These are phyloP conservation scores for Purpureocillium lavendulum DNA, from an alignment of 2,329 filamentous ascomycete species.

Conservation along the genomic window DNA sequence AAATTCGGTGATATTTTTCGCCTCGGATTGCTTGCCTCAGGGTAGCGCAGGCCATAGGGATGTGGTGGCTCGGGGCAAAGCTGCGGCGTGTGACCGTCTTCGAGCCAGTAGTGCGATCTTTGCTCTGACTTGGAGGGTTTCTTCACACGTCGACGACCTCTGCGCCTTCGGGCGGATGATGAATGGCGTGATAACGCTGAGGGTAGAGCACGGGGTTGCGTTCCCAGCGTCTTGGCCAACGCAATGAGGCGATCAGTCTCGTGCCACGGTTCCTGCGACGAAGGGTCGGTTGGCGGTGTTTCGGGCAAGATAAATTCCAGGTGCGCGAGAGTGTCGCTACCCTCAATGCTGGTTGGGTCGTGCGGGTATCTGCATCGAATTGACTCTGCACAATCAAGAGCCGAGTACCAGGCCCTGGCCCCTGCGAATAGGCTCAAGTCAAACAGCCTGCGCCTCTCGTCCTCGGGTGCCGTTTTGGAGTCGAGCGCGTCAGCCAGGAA, in stretches of 20 bases:
- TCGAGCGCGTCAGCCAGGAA: slow-evolving; percentile 23
- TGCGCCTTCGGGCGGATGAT: too few species aligned
- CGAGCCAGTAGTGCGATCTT: slow-evolving; percentile 1
- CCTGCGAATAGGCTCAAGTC: slow-evolving; percentile 22
- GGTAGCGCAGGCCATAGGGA: too few species aligned
- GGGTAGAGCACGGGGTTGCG: slow-evolving; percentile 9
- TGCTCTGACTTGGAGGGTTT: neutral
- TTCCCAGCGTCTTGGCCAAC: slow-evolving; percentile 18
- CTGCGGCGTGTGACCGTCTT: neutral
- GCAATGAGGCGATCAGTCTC: slow-evolving; percentile 26
- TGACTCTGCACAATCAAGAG: slow-evolving; percentile 24
- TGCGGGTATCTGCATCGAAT: slow-evolving; percentile 11
- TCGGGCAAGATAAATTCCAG: slow-evolving; percentile 16
- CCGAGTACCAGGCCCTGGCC: slow-evolving; percentile 23
- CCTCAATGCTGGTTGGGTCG: slow-evolving; percentile 16
- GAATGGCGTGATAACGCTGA: slow-evolving; percentile 3
- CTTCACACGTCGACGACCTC: too few species aligned
- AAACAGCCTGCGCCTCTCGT: slow-evolving; percentile 18
- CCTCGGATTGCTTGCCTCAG: too few species aligned
- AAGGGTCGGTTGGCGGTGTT: slow-evolving; percentile 1
- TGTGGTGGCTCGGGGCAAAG: too few species aligned
- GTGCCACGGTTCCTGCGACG: slow-evolving; percentile 17
- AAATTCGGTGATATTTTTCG: too few species aligned
- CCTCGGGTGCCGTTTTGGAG: slow-evolving; percentile 12
- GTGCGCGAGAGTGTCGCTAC: slow-evolving; percentile 23